Percentiles rank a stretch among this genome's conserved stretches.
These are phyloP conservation scores for Fusarium sp. DNA, from an alignment of 2,329 filamentous ascomycete genomes.

Conservation along the genomic window DNA sequence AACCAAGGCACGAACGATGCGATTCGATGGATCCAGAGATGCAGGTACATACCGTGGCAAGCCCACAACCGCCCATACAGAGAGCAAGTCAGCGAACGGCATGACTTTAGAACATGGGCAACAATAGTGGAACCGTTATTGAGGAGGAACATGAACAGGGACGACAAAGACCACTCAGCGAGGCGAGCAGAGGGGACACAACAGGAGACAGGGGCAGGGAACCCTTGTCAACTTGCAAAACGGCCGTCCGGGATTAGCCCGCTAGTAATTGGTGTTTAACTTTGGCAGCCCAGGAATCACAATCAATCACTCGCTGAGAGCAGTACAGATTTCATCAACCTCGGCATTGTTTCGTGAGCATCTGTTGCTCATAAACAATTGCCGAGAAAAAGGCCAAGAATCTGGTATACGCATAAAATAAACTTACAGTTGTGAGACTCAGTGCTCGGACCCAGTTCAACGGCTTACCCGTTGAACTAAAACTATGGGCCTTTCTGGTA, in stretches of 20 bases:
- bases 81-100: constrained; percentile 22
- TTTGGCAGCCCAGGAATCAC: constrained; percentile 29
- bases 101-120: constrained; percentile 25
- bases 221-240: constrained; percentile 33
- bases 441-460: constrained; percentile 25
- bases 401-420: constrained; percentile 18
- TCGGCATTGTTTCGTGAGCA: neutral
- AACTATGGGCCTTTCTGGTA: constrained; percentile 8
- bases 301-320: neutral
- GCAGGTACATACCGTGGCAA: constrained; percentile 34
- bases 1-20: constrained; percentile 15
- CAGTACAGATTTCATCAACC: neutral
- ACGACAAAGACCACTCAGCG: constrained; percentile 21
- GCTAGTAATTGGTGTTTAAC: constrained; percentile 15
- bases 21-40: constrained; percentile 23
- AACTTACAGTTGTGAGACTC: constrained; percentile 21
- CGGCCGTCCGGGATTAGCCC: constrained; percentile 36
- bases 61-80: constrained; percentile 16
- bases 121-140: constrained; percentile 27
- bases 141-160: constrained; percentile 18
- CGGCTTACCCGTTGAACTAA: constrained; percentile 17
- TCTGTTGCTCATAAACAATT: neutral
- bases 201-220: constrained; percentile 18
- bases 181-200: constrained; percentile 23
- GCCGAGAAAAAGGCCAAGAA: constrained; percentile 23